A percentile compares a stretch with the other conserved stretches of the same genome.
phyloP scores from a whole-genome alignment of 1,284 basidiomycete genomes.

The Irpex rosettiformis region DNA sequence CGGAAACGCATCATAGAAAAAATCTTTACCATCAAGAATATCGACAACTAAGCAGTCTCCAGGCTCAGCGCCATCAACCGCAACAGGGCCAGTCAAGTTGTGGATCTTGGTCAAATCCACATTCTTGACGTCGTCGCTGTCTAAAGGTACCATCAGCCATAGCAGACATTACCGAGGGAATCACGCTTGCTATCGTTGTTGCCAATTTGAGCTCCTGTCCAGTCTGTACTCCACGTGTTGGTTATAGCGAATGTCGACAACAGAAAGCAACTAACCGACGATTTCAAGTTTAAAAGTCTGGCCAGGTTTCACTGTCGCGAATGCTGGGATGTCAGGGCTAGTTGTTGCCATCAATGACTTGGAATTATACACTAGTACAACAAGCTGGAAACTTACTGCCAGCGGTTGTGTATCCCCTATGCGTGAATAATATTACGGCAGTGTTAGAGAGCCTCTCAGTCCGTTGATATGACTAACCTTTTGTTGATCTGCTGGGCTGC shows the following conservation, averaged over 20 bases:
- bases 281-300: constrained; percentile 74
- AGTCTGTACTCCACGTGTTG: constrained; percentile 40
- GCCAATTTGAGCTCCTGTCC: constrained; percentile 73
- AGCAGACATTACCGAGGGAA: neutral
- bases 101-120: constrained; percentile 67
- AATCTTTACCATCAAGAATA: constrained; percentile 63
- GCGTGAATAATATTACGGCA: neutral
- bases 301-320: constrained; percentile 63
- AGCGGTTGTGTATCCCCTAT: constrained; percentile 67
- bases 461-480: constrained; percentile 26
- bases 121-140: constrained; percentile 64
- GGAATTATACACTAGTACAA: neutral
- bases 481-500: constrained; percentile 59
- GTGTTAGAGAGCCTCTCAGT: neutral
- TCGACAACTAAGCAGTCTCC: constrained; percentile 80
- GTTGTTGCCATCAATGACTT: neutral
- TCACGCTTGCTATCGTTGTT: constrained; percentile 64
- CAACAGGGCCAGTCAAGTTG: constrained; percentile 74
- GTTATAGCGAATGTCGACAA: constrained; percentile 4
- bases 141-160: constrained; percentile 29
- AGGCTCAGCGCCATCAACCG: constrained; percentile 71
- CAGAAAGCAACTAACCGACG: constrained; percentile 44
- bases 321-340: constrained; percentile 68
- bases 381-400: constrained; percentile 51
- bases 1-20: too few species aligned